Evolutionary conservation across 441 rosid genomes (phyloP).

Genomic region (Adansonia rubrostipa): DNA sequence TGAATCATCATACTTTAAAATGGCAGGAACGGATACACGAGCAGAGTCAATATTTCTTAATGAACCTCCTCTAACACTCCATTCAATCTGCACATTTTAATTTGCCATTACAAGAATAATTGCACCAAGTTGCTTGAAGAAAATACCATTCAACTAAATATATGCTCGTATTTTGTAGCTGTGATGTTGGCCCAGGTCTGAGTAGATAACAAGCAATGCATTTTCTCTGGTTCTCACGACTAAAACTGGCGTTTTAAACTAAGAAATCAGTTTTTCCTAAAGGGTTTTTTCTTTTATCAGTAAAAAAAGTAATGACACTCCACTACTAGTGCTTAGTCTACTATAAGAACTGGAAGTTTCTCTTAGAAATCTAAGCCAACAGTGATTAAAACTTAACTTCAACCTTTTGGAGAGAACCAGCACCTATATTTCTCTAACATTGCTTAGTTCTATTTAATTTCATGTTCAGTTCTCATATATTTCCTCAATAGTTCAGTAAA

Average conservation of each 20-base stretch:
- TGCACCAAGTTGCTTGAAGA: constrained; percentile 22
- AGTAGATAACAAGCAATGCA: not conserved
- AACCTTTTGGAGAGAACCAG: not conserved
- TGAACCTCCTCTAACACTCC: constrained; percentile 89
- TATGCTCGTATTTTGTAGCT: not conserved
- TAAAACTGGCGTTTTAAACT: not conserved
- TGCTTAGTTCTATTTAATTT: constrained; percentile 10
- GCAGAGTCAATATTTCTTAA: constrained; percentile 89
- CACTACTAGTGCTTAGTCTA: not conserved
- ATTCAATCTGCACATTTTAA: constrained; percentile 67
- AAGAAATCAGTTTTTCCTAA: not conserved
- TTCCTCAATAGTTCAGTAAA: constrained; percentile 5
- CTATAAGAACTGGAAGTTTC: constrained; percentile 4
- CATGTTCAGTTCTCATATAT: not conserved
- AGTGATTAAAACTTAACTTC: not conserved
- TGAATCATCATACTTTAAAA: constrained; percentile 74
- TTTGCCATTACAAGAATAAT: constrained; percentile 9
- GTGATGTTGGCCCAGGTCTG: not conserved
- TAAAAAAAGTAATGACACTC: not conserved
- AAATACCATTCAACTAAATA: not conserved
- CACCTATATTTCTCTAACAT: not conserved
- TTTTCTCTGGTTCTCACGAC: not conserved
- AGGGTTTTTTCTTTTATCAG: not conserved
- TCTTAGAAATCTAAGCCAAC: constrained; percentile 4
- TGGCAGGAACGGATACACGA: constrained; percentile 82